Evolutionary conservation across 495 filamentous ascomycete species (phyloP), one percentile per base, ranked within the genome.

Genomic region (Astrothelium macrocarpum): DNA sequence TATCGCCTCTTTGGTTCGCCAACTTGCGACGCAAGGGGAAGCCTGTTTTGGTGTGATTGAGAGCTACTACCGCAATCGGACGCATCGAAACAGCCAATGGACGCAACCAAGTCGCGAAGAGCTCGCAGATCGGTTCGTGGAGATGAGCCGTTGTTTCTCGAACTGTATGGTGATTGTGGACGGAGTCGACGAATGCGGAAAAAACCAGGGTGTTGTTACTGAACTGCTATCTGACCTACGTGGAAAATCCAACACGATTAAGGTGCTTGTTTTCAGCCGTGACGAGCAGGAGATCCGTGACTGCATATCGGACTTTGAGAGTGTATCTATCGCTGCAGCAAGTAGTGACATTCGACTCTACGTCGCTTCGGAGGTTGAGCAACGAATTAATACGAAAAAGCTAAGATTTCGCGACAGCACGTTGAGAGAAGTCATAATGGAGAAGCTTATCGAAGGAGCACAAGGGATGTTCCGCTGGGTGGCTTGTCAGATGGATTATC

Each of bases 401-500:
- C 49, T 56, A 10, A n/a, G 49, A 26, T 16, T 56, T 0, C 26
- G 16, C 9, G 49, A 56, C 25, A 16, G 5, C 5, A 28, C 49
- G 12, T 29, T 56, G 4, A 56, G 29, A 56, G 49, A 29, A 56
- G 49, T 56, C 49, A 56, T 56, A 5, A 29, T 29, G 20, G 23
- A 56, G 2, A 56, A 56, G 25, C 49, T 56, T 16, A 56, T 56
- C 2, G 9, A 56, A 5, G 49, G 49, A 10, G 49, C 49, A 16
- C 49, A 56, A 25, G 49, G 49, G 2, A 56, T 56, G 49, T 56
- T 56, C 25, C 49, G 49, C 49, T 56, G 49, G 49, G 49, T 56
- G 2, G 5, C 49, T 16, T 56, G 49, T 56, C 49, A 56, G 25
- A 56, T 56, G 49, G 49, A 56, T 16, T 72, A 75, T 46, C 67